phyloP scores from a whole-genome alignment of 352 stramenopile species.

The Plasmopara halstedii region DNA sequence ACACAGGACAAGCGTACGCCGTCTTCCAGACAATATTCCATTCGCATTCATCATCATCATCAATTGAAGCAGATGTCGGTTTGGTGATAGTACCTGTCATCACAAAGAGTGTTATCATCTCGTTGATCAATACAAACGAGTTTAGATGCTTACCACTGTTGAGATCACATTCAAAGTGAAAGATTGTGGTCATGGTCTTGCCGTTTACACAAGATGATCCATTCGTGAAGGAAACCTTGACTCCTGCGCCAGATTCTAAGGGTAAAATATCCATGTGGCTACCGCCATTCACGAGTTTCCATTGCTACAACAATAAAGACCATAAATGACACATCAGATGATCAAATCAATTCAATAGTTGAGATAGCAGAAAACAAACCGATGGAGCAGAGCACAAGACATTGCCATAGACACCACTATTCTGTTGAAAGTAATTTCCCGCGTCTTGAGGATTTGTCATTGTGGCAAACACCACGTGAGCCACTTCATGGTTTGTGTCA shows the following conservation, averaged over 20 bases:
- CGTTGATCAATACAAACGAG: not conserved
- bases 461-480: conserved; percentile 49
- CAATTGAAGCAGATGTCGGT: conserved; percentile 20
- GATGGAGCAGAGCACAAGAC: conserved; percentile 64
- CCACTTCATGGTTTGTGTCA: conserved; percentile 30
- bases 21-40: conserved; percentile 62
- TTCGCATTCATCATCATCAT: conserved; percentile 46
- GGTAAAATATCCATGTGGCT: conserved; percentile 56
- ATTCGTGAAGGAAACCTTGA: conserved; percentile 46
- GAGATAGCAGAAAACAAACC: conserved; percentile 21
- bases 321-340: conserved; percentile 4
- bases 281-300: conserved; percentile 50
- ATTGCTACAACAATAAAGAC: conserved; percentile 40
- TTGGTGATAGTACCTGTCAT: conserved; percentile 39
- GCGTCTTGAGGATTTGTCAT: conserved; percentile 57
- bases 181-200: conserved; percentile 36
- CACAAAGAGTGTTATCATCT: not conserved
- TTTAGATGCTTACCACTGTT: conserved; percentile 36
- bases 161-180: conserved; percentile 66
- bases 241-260: conserved; percentile 41
- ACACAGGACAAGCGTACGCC: conserved; percentile 60
- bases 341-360: not conserved
- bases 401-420: conserved; percentile 54
- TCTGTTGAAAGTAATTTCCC: conserved; percentile 56
- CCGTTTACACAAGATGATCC: conserved; percentile 47